Percentiles rank a stretch among this genome's conserved stretches.
phyloP scores from a whole-genome alignment of 2,329 filamentous ascomycete species.

The Davidsoniella neocaledoniae region DNA sequence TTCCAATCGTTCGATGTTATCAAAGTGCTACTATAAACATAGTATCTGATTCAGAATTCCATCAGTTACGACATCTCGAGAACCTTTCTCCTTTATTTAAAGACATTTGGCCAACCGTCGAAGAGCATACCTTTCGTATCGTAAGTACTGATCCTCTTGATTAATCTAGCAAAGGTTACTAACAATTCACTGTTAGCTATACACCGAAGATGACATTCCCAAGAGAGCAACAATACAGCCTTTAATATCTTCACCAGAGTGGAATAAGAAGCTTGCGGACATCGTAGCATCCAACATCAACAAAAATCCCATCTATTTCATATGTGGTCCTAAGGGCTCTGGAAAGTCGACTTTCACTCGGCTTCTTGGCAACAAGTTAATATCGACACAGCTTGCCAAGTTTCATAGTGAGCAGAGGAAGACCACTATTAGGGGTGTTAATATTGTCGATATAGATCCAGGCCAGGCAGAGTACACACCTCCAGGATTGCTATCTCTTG shows the following conservation, averaged over 20 bases:
- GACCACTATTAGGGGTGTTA: constrained; percentile 21
- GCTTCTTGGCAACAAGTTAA: constrained; percentile 46
- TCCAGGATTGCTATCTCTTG: constrained; percentile 52
- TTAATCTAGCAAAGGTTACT: constrained; percentile 13
- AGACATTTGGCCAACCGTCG: constrained; percentile 43
- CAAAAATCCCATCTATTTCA: constrained; percentile 29
- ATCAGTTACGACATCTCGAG: constrained; percentile 35
- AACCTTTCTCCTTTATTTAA: constrained; percentile 49
- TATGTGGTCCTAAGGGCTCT: constrained; percentile 54
- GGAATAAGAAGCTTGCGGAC: constrained; percentile 41
- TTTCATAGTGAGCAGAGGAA: constrained; percentile 13
- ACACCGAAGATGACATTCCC: constrained; percentile 34
- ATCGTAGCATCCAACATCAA: constrained; percentile 18
- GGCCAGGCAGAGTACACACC: constrained; percentile 61
- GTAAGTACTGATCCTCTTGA: constrained; percentile 20
- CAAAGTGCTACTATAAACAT: constrained; percentile 38
- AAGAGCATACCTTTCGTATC: constrained; percentile 29
- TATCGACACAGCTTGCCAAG: constrained; percentile 28
- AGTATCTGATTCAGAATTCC: constrained; percentile 31
- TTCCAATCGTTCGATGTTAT: constrained; percentile 46
- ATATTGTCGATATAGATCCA: constrained; percentile 59
- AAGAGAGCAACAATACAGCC: constrained; percentile 34
- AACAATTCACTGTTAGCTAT: constrained; percentile 26
- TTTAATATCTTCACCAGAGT: constrained; percentile 38
- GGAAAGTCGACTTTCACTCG: constrained; percentile 63